Base-by-base conservation (phyloP, 2,329 filamentous ascomycete species). In the Trichoderma afroharzianum region DNA sequence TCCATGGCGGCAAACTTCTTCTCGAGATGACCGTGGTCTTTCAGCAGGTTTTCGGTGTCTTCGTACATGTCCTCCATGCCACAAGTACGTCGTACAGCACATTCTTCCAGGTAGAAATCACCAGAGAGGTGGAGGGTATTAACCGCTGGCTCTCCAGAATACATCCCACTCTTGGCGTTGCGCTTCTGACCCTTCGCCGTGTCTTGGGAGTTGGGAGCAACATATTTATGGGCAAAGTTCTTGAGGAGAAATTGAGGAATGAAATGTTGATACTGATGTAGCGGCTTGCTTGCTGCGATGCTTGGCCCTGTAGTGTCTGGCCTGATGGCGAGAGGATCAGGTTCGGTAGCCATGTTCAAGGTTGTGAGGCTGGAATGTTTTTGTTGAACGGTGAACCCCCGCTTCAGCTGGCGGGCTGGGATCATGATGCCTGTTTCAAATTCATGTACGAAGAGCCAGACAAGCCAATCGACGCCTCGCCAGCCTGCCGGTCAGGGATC, bases 171-270 rank as follows among this genome's bases (percentile, higher is more conserved):
- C 8, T 28, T 63, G 7, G 8, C 9, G 24, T n/a, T 12, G 15
- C 59, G 36, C 59, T 30, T 63, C 59, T 28, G 28, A 9, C n/a
- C 11, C 21, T 47, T 63, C 3, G 14, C 15, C 59, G 6, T 18
- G 18, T 26, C 39, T 18, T 15, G 28, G 18, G 33, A 53, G 24
- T 66, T 14, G 18, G 47, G 59, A 11, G 15, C 14, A 4, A 26
- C 33, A 63, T 43, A 63, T 2, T 39, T 39, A 36, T 69, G 66
- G 28, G 66, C 28, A 39, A 61, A 69, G 32, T 62, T 69, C 21
- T 50, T 69, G 21, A 69, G 53, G 12, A 69, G 32, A 21, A 63
- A 69, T 6, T 69, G 66, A 47, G 66, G 66, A 32, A 69, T 69
- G 28, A 69, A 69, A 24, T 69, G 66, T 28, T 69, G 66, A 32